phyloP scores from a whole-genome alignment of 176 grass and related monocot species.

The Ampelocalamus luodianensis region DNA sequence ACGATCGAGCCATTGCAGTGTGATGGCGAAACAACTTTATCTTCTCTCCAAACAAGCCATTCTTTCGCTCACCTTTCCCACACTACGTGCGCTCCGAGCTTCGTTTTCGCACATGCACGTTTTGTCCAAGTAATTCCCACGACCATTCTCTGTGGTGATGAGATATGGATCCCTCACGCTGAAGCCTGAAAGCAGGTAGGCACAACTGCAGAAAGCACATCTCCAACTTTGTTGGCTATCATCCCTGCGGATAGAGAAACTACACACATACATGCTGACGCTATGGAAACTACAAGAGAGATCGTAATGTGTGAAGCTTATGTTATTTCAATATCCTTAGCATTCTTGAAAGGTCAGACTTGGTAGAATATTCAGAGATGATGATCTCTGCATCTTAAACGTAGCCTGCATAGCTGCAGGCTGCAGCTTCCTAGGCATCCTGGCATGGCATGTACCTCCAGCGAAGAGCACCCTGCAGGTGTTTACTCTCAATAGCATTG shows the following conservation, averaged over 20 bases:
- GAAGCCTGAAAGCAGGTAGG: not conserved
- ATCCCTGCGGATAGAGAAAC: not conserved
- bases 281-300: not conserved
- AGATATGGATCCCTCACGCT: not conserved
- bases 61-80: not conserved
- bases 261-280: not conserved
- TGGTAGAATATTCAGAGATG: conserved; percentile 42
- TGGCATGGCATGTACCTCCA: conserved; percentile 18
- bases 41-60: not conserved
- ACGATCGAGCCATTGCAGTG: not conserved
- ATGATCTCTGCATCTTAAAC: not conserved
- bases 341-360: conserved; percentile 20
- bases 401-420: not conserved
- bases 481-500: conserved; percentile 30
- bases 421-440: not conserved
- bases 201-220: not conserved
- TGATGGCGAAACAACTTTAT: not conserved
- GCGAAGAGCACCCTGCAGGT: conserved; percentile 6
- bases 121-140: not conserved
- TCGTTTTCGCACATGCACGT: not conserved
- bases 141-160: not conserved
- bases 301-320: not conserved
- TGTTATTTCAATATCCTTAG: not conserved
- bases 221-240: not conserved
- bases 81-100: not conserved